Evolutionary conservation across 345 rosid species (phyloP).

Genomic region (Melaleuca alternifolia): DNA sequence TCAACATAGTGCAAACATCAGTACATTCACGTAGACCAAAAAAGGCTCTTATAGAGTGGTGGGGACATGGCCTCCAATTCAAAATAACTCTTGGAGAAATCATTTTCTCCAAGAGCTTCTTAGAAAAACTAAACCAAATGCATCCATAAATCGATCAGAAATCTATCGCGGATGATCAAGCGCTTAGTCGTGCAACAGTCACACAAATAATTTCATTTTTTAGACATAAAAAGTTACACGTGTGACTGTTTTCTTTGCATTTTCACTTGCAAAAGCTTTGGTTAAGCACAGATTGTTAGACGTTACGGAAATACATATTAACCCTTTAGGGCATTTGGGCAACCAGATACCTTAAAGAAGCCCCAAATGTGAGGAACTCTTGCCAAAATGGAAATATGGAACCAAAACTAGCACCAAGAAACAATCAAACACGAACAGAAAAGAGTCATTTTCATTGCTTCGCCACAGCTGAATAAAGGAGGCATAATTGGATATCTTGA

Average conservation of each 20-base stretch:
- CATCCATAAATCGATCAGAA: rapidly evolving
- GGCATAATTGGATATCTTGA: not conserved
- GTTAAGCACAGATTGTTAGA: not conserved
- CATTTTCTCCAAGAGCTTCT: no score
- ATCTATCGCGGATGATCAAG: not conserved
- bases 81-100: rapidly evolving
- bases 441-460: not conserved
- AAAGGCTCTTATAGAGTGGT: not conserved
- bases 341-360: no score
- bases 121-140: no score
- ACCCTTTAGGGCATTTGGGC: no score
- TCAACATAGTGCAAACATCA: not conserved
- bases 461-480: not conserved
- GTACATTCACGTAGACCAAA: not conserved
- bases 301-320: no score
- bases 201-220: not conserved
- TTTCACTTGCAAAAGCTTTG: not conserved
- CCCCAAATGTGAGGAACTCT: no score
- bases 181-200: not conserved
- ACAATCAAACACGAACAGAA: not conserved
- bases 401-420: not conserved
- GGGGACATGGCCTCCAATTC: not conserved
- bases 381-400: not conserved
- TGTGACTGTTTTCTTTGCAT: not conserved
- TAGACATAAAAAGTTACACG: not conserved